Evolutionary conservation across 495 filamentous ascomycete genomes (phyloP), one percentile per base, ranked within the genome.

Genomic region (Chaetomidium leptoderma): DNA sequence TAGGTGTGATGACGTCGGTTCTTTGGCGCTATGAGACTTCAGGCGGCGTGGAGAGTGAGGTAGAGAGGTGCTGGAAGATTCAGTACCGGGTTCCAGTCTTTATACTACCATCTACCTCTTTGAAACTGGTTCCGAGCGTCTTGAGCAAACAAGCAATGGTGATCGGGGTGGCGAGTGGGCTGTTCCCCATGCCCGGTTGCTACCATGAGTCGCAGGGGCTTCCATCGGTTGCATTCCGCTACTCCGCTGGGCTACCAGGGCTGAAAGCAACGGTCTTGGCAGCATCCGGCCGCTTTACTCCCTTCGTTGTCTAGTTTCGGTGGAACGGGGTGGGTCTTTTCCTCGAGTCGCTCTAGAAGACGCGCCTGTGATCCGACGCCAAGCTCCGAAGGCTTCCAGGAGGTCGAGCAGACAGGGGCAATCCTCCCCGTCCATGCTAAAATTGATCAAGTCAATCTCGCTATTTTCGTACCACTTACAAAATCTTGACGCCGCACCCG

Each of bases 151-250:
- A 49, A 30, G 33, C 36, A 14, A 43, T 26, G 29, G 3, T n/a
- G n/a, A 52, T 60, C 44, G 29, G 52, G 40, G 29, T 10, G 3
- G 53, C 4, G 19, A 47, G 35, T 30, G 21, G 44, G 30, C 26
- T 17, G 3, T 40, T 51, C 51, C 37, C 14, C 5, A 56, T 37
- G 32, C 23, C 52, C 43, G 39, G 42, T 36, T 57, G 40, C 53
- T 42, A 53, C 61, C 36, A 24, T 45, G 35, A 32, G 27, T 24
- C 9, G 35, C 26, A 42, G 19, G 26, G 11, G n/a, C 42, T 19
- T 6, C 17, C 23, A 47, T 49, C 37, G 6, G 63, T 68, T 51
- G 56, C 60, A 66, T 68, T 68, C 65, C 65, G 40, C 39, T 68
- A 14, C 60, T 57, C 65, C 65, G 63, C 29, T 17, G 35, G 44